phyloP scores from a whole-genome alignment of 116 monocot genomes.

The Thalassia testudinum region DNA sequence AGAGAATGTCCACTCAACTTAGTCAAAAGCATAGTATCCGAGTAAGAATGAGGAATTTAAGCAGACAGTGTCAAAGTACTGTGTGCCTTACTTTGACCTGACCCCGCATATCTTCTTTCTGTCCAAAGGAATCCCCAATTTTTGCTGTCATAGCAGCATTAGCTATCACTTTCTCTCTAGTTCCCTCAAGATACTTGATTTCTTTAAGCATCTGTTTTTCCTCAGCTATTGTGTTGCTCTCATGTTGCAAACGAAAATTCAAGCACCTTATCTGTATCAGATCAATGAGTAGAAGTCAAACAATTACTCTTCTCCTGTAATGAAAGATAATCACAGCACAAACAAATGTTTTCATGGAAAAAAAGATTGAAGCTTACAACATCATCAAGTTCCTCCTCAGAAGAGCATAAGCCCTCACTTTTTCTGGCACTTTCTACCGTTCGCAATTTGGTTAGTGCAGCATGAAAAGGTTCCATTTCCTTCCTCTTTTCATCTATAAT shows the following conservation, averaged over 20 bases:
- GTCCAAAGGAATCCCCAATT: slow-evolving; percentile 51
- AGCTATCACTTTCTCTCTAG: slow-evolving; percentile 70
- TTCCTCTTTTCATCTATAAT: slow-evolving; percentile 54
- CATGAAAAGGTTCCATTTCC: slow-evolving; percentile 78
- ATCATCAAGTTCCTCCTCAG: slow-evolving; percentile 76
- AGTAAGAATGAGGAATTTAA: neutral
- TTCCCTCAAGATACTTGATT: slow-evolving; percentile 79
- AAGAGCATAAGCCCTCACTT: slow-evolving; percentile 81
- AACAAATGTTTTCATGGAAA: no score
- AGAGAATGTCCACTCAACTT: no score
- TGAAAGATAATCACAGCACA: neutral
- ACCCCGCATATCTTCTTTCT: slow-evolving; percentile 57
- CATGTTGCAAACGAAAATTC: slow-evolving; percentile 79
- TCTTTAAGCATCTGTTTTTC: slow-evolving; percentile 87
- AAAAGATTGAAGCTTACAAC: slow-evolving; percentile 16
- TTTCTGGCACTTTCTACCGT: slow-evolving; percentile 42
- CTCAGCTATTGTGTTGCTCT: slow-evolving; percentile 70
- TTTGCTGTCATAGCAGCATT: slow-evolving; percentile 47
- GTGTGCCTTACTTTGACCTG: slow-evolving; percentile 65
- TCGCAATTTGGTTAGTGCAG: slow-evolving; percentile 50
- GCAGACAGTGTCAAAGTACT: neutral
- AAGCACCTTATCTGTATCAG: slow-evolving; percentile 62
- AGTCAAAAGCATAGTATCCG: neutral
- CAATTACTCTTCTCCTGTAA: neutral
- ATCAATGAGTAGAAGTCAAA: neutral